These are phyloP conservation scores for Anthoceros angustus DNA, from an alignment of 225 moss, liverwort and hornwort species.

Conservation along the genomic window DNA sequence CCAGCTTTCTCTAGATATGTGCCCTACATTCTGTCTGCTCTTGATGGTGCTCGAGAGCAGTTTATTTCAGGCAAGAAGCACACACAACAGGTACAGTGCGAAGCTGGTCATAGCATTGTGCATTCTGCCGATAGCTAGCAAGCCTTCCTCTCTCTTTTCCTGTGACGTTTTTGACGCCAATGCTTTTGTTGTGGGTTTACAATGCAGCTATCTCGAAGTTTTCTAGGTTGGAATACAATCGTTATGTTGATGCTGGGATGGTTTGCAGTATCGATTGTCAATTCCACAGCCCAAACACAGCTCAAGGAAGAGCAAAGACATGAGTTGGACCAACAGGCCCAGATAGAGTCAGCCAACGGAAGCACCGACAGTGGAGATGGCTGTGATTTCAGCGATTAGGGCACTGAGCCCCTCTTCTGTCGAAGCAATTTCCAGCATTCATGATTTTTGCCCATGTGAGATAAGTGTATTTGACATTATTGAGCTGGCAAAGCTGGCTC, in stretches of 20 bases:
- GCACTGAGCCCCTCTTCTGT: too few relatives aligned
- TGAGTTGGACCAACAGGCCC: constrained; percentile 25
- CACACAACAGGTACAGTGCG: not conserved
- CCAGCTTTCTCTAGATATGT: constrained; percentile 51
- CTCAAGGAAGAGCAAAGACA: constrained; percentile 56
- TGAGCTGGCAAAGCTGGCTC: constrained; percentile 1
- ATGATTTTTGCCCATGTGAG: not conserved
- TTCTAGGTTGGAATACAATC: constrained; percentile 44
- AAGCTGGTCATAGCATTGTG: not conserved
- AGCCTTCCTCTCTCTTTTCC: constrained; percentile 12
- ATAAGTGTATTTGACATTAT: not conserved
- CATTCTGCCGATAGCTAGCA: constrained; percentile 12
- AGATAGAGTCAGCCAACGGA: constrained; percentile 4
- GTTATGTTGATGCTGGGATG: constrained; percentile 80
- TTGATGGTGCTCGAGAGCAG: constrained; percentile 53
- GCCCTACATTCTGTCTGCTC: constrained; percentile 45
- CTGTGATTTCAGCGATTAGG: constrained; percentile 9
- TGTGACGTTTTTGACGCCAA: constrained; percentile 8
- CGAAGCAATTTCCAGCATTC: not conserved
- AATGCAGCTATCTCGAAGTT: constrained; percentile 7
- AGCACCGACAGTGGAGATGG: constrained; percentile 12
- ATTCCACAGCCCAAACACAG: constrained; percentile 59
- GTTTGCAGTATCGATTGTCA: constrained; percentile 68
- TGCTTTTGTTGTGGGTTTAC: constrained; percentile 12
- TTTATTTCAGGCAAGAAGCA: constrained; percentile 21